These are phyloP conservation scores for Aspergillus unguis DNA, from an alignment of 2,329 filamentous ascomycete genomes.

Conservation along the genomic window DNA sequence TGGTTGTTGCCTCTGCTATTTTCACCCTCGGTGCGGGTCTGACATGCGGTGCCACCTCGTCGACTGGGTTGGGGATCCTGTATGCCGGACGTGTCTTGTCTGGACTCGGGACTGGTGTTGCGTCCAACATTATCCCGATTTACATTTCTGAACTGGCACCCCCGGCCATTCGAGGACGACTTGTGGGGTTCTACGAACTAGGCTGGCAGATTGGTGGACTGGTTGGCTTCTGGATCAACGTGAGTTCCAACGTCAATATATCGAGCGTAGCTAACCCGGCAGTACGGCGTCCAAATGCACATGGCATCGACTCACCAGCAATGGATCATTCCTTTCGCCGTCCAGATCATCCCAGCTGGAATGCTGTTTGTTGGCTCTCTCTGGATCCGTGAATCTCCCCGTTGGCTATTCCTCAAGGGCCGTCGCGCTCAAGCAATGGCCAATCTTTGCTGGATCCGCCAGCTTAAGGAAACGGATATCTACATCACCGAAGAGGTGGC, in stretches of 20 bases:
- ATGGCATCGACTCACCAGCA: slow-evolving; percentile 27
- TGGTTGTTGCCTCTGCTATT: slow-evolving; percentile 59
- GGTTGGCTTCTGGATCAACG: slow-evolving; percentile 46
- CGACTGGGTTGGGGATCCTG: slow-evolving; percentile 58
- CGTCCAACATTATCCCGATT: slow-evolving; percentile 55
- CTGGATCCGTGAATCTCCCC: slow-evolving; percentile 61
- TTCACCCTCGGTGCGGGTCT: slow-evolving; percentile 67
- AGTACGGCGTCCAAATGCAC: slow-evolving; percentile 51
- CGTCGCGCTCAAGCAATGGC: slow-evolving; percentile 62
- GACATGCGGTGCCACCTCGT: slow-evolving; percentile 61
- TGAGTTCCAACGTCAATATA: slow-evolving; percentile 15
- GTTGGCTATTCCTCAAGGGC: slow-evolving; percentile 66
- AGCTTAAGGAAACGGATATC: slow-evolving; percentile 40
- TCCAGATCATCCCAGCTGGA: slow-evolving; percentile 33
- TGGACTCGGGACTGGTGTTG: slow-evolving; percentile 53
- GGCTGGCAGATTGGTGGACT: slow-evolving; percentile 50
- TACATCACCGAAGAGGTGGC: slow-evolving; percentile 72
- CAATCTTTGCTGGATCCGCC: slow-evolving; percentile 49
- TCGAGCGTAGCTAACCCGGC: slow-evolving; percentile 13
- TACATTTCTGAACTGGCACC: slow-evolving; percentile 57
- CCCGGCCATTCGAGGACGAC: slow-evolving; percentile 52
- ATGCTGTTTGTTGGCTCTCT: slow-evolving; percentile 51
- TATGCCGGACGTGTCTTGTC: slow-evolving; percentile 53
- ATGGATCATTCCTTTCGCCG: slow-evolving; percentile 34
- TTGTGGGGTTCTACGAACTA: slow-evolving; percentile 54